These are phyloP conservation scores for Phytopythium cucurbitacearum DNA, from an alignment of 352 stramenopile genomes.

Conservation along the genomic window DNA sequence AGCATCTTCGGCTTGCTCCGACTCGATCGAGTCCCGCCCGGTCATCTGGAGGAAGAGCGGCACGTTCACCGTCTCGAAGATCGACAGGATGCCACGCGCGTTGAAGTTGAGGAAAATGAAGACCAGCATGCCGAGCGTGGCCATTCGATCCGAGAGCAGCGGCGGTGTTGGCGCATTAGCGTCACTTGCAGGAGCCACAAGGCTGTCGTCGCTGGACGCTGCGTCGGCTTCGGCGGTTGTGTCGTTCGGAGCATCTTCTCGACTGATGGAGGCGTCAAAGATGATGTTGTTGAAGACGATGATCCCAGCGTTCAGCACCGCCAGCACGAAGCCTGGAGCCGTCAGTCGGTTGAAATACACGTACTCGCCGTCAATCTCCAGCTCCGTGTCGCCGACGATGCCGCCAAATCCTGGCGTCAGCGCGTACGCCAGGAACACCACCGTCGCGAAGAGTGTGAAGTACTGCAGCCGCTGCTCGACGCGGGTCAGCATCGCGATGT, in stretches of 20 bases:
- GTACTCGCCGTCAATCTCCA: conserved; percentile 24
- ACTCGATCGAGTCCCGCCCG: conserved; percentile 19
- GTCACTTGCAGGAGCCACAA: background rate
- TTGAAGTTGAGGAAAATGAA: conserved; percentile 74
- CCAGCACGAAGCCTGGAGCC: conserved; percentile 46
- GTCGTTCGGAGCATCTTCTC: conserved; percentile 28
- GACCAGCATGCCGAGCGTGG: conserved; percentile 36
- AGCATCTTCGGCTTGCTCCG: conserved; percentile 17
- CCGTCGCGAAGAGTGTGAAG: conserved; percentile 60
- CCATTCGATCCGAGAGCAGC: conserved; percentile 25
- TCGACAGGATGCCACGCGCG: conserved; percentile 50
- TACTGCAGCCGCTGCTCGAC: conserved; percentile 58
- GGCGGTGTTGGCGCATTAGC: conserved; percentile 1
- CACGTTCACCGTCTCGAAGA: conserved; percentile 74
- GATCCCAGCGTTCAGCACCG: conserved; percentile 38
- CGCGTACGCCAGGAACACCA: conserved; percentile 72
- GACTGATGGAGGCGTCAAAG: conserved; percentile 43
- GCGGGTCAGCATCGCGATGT: conserved; percentile 56
- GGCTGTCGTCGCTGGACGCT: background rate
- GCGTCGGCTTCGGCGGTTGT: background rate
- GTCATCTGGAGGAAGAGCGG: conserved; percentile 46
- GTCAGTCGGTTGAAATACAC: conserved; percentile 62
- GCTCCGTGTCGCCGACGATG: conserved; percentile 38
- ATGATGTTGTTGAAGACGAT: conserved; percentile 40
- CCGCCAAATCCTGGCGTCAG: conserved; percentile 56